Evolutionary conservation across 495 filamentous ascomycete genomes (phyloP).

Genomic region (Aspergillus homomorphus): DNA sequence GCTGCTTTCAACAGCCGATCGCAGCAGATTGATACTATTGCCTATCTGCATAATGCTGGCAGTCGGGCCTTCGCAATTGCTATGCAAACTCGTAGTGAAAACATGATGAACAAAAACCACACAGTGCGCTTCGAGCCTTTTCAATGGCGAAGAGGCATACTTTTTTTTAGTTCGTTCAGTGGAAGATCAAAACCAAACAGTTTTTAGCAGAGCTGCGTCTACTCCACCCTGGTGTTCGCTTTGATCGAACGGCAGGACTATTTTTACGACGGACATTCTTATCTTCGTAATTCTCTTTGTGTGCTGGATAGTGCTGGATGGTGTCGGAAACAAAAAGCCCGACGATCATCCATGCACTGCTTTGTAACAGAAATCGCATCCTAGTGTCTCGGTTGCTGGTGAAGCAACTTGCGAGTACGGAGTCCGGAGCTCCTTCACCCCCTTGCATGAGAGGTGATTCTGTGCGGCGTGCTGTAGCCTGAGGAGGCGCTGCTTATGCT

Average conservation of each 20-base stretch:
- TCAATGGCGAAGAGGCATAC: slow-evolving; percentile 40
- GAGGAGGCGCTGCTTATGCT: too few species aligned
- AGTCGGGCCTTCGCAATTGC: neutral
- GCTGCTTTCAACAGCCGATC: too few species aligned
- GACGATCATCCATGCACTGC: too few species aligned
- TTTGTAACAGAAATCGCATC: too few species aligned
- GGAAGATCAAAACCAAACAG: slow-evolving; percentile 54
- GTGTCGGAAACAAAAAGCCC: too few species aligned
- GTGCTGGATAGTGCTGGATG: neutral
- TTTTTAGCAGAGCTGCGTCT: slow-evolving; percentile 56
- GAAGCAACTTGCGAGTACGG: too few species aligned
- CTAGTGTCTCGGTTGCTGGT: too few species aligned
- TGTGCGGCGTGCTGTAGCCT: too few species aligned
- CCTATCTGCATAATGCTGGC: neutral
- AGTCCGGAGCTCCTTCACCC: too few species aligned
- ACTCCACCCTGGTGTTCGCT: slow-evolving; percentile 52
- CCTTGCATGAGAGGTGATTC: too few species aligned
- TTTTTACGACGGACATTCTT: slow-evolving; percentile 50
- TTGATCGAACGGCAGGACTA: slow-evolving; percentile 48
- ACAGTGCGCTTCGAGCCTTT: slow-evolving; percentile 44
- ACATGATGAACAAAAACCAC: slow-evolving; percentile 28
- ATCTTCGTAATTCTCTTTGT: neutral
- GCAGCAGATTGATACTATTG: too few species aligned
- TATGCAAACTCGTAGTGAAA: neutral
- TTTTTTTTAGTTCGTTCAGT: slow-evolving; percentile 52